These are phyloP conservation scores for Nicotiana rustica DNA, from an alignment of 305 asterid species.

Conservation along the genomic window DNA sequence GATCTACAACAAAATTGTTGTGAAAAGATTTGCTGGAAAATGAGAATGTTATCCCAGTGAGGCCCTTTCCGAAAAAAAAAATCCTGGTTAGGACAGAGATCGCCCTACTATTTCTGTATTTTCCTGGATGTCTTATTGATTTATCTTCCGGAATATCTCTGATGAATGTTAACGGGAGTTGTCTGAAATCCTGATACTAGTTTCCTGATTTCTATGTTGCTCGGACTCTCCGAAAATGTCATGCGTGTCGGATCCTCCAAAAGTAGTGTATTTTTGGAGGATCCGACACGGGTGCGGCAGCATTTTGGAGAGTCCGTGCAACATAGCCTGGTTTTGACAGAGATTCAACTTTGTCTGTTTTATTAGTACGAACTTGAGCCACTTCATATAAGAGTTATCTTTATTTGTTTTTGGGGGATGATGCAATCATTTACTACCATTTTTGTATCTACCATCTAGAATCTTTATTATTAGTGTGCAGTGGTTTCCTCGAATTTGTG, in stretches of 20 bases:
- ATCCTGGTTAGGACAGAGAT: constrained; percentile 14
- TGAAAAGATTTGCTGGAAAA: neutral
- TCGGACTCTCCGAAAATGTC: no score
- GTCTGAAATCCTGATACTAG: constrained; percentile 10
- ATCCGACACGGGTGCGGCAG: no score
- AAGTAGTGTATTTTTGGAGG: no score
- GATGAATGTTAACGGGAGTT: neutral
- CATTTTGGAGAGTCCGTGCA: no score
- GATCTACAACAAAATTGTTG: neutral
- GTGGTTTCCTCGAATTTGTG: constrained; percentile 29
- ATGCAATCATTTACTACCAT: neutral
- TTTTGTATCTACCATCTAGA: neutral
- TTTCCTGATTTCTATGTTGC: neutral
- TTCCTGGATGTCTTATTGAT: neutral
- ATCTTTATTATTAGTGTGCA: neutral
- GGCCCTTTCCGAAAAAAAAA: neutral
- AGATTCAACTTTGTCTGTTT: no score
- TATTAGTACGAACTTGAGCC: neutral
- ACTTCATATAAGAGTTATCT: neutral
- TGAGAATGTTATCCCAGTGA: neutral
- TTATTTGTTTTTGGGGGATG: neutral
- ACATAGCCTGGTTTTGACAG: no score
- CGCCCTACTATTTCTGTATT: neutral
- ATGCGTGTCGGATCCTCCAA: no score
- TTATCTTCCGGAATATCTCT: neutral